Evolutionary conservation across 441 rosid genomes (phyloP), one percentile per base, ranked within the genome.

Genomic region (Mallotus repandus): DNA sequence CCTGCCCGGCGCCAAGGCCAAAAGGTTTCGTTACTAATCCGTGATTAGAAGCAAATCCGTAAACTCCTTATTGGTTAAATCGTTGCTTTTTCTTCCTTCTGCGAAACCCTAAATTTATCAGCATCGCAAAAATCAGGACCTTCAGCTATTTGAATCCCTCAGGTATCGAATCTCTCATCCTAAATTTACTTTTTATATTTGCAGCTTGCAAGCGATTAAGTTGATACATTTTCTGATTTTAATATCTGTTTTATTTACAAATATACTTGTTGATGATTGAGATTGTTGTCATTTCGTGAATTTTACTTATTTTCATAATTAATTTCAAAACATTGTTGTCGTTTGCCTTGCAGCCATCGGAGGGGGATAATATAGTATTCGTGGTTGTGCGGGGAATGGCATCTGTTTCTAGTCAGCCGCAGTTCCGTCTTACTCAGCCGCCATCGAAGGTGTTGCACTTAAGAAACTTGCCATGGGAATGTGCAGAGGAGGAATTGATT

Each of bases 401-500:
- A 54, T 96, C 98, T 53, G 96, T 92, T 8, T 93, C 98, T 7
- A 92, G 90, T 81, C 99, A 96, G 87, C 97, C 94, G 9, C 99
- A 96, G 88, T 96, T 96, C 69, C 97, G 98, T 19, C 94, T 93
- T 81, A 91, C 99, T 54, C 99, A 96, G 61, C 96, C 99, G 5
- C 99, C 99, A 4, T 93, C 99, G 4, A 96, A 96, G 90, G 98
- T 96, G 81, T 89, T 96, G 62, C 99, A 96, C 84, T 73, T 96
- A 85, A 86, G 99, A 81, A 96, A 96, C 83, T 83, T 96, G 84
- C 99, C 99, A 0, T 96, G 99, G 99, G 99, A 93, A 74, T 96
- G 99, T 81, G 87, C 97, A 16, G 99, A 96, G 79, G 98, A 93
- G 61, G 99, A 93, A 70, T 74, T 96, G 69, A 79, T 96, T 68